Percentiles rank a stretch among this genome's conserved stretches.
These are phyloP conservation scores for Erucastrum elatum DNA, from an alignment of 345 rosid genomes.

Conservation along the genomic window DNA sequence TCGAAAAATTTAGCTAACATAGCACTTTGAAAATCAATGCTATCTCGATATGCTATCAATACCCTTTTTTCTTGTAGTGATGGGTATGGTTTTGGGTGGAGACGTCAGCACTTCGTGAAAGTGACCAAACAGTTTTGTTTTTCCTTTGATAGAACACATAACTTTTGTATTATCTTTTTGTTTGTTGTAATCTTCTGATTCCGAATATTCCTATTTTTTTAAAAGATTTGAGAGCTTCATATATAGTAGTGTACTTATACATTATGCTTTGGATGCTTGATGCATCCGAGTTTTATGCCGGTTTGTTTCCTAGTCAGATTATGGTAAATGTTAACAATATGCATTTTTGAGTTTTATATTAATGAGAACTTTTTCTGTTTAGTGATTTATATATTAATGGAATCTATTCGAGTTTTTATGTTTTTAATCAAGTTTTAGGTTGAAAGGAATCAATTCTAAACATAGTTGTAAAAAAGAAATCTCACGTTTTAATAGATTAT, in stretches of 20 bases:
- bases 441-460: constrained; percentile 18
- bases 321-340: neutral
- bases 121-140: neutral
- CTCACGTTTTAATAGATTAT: neutral
- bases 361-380: neutral
- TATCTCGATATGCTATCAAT: no score
- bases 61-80: no score
- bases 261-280: constrained; percentile 6
- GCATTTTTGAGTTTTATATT: neutral
- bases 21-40: no score
- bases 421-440: neutral
- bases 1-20: no score
- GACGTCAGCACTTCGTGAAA: constrained; percentile 14
- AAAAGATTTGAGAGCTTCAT: constrained; percentile 1
- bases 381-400: neutral
- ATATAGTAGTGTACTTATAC: neutral
- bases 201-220: constrained; percentile 17
- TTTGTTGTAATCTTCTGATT: constrained; percentile 22
- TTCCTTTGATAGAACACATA: neutral
- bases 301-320: neutral
- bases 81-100: neutral
- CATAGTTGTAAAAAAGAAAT: neutral
- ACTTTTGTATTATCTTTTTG: constrained; percentile 25
- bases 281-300: neutral
- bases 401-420: neutral